Evolutionary conservation across 2,329 filamentous ascomycete genomes (phyloP), one percentile per base, ranked within the genome.

Genomic region (Aotearoamyces nothofagi): DNA sequence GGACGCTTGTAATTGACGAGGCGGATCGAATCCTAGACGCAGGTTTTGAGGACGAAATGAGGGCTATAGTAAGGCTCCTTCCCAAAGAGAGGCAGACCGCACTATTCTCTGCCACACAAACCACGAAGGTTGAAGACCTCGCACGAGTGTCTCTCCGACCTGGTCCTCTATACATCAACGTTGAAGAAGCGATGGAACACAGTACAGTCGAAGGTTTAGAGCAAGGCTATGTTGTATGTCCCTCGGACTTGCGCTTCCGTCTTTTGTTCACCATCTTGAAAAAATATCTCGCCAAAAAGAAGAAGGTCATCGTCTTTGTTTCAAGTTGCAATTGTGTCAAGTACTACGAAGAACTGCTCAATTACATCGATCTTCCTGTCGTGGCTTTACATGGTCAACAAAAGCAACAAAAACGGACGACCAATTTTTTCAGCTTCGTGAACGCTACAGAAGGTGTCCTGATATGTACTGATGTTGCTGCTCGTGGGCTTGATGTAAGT

Each of bases 71-170:
- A 54, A 92, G 92, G 63, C 90, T 96, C 31, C 60, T 96, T 11
- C 82, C 86, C 26, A 78, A 78, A 41, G 73, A 86, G 40, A 66
- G 90, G 35, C 87, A 96, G 56, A 94, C 86, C 0, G 90, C 92
- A 77, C 69, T 98, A n/a, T 98, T 98, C 64, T 94, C 84, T 9
- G 90, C 90, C 9, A 98, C 90, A 4, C 90, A 96, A 55, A 98
- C 90, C 3, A 96, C 87, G 32, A 96, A 98, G 58, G 90, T 98
- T 41, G 87, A 96, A 56, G 90, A 98, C 54, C 66, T 98, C 31
- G 90, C 90, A 1, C 69, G 90, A 38, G 92, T 98, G 49, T 98
- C 90, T 4, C 66, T 98, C 26, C 73, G 84, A 19, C 78, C 83
- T 1, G 86, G 87, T 3, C 90, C 90, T 2, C 61, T 98, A 9